A percentile compares a stretch with the other conserved stretches of the same genome.
These are phyloP conservation scores for Sporothrix pallida DNA, from an alignment of 2,329 filamentous ascomycete genomes.

Conservation along the genomic window DNA sequence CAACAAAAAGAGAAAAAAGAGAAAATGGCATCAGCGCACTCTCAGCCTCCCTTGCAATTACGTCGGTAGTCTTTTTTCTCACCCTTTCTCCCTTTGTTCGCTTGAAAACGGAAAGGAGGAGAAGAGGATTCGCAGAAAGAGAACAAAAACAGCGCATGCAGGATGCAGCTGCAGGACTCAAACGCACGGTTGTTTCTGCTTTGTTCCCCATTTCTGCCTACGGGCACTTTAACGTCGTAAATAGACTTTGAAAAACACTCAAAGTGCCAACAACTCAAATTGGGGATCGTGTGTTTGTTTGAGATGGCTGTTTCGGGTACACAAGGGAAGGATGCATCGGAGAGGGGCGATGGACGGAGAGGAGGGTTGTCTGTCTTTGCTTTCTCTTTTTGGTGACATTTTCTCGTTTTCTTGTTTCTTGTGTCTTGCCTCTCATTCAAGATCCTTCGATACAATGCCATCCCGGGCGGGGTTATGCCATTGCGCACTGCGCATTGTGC, in stretches of 20 bases:
- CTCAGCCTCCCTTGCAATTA: conserved; percentile 14
- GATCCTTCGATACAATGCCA: conserved; percentile 11
- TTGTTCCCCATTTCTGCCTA: not conserved
- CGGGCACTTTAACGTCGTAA: not conserved
- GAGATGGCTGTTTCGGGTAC: conserved; percentile 25
- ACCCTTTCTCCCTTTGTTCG: not conserved
- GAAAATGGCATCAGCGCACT: not conserved
- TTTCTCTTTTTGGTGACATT: not conserved
- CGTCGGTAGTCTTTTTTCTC: not conserved
- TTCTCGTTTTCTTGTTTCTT: not conserved
- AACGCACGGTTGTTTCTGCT: conserved; percentile 13
- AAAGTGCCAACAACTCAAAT: not conserved
- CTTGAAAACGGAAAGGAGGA: not conserved
- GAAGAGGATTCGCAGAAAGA: not conserved
- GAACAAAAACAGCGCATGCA: conserved; percentile 10
- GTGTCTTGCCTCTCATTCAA: not conserved
- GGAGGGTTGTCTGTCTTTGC: not conserved
- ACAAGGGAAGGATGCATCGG: conserved; percentile 12
- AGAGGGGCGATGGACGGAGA: conserved; percentile 3
- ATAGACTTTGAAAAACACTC: not conserved
- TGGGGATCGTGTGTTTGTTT: conserved; percentile 7
- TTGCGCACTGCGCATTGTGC: conserved; percentile 4
- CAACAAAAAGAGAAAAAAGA: no score
- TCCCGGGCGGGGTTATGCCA: conserved; percentile 18
- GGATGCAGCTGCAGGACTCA: not conserved